Base-by-base conservation (phyloP, 352 stramenopile genomes). In the Pythium aristosporum region DNA sequence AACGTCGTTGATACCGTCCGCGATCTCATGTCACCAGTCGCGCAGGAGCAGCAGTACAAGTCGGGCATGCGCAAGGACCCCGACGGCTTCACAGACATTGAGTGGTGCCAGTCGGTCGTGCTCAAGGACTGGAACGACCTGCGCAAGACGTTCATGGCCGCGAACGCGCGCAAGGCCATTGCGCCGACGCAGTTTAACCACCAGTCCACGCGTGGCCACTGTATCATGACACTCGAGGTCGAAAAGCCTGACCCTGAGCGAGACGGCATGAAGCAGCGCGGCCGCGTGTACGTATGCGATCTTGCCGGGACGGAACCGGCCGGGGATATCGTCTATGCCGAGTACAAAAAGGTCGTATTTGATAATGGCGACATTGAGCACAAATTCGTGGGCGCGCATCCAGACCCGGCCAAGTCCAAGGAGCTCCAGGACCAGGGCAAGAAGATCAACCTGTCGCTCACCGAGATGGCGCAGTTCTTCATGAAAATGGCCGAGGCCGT, bases 401-500 rank as follows among this genome's bases (percentile, higher is more conserved):
- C 85, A 18, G 91, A 98, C 57, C 69, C 91, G 30, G 85, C 83
- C 56, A 98, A 97, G 73, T 97, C 91, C 23, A 98, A 97, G 76
- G 87, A 98, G 53, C 69, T 98, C 41, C 93, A 98, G 73, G 92
- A 97, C 70, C 89, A 98, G 63, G 93, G 93, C 52, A 98, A 98
- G 82, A 98, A 98, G 67, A 98, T 98, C 80, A 98, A 98, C 60
- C 63, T 98, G 56, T 98, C 90, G 25, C 76, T 98, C 23, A 97
- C 91, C 11, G 93, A 98, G 77, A 98, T 98, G 93, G 86, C 92
- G 15, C 92, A 98, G 69, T 98, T 98, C 70, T 98, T 98, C 77
- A 97, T 98, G 89, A 98, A 98, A 68, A 98, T 98, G 92, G 92
- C 93, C 25, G 93, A 98, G 53, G 90, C 91, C 47, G 86, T 97